Percentiles rank a stretch among this genome's conserved stretches.
Conservation (phyloP, 1,284 basidiomycete species). For the Megacollybia platyphylla region DNA sequence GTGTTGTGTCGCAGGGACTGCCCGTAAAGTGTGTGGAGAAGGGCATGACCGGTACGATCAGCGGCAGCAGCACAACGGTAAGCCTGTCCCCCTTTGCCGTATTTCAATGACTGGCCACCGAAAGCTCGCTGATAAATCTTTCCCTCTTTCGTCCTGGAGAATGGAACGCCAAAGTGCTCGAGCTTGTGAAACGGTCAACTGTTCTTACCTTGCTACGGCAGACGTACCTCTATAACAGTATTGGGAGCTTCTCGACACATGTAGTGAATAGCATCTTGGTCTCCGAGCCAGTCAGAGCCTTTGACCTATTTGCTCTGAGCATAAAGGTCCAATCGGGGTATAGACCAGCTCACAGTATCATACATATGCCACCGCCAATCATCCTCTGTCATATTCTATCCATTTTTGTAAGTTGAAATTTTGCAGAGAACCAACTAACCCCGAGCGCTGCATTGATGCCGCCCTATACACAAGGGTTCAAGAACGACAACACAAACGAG, state of each 20-base stretch:
- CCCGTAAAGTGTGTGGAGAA: constrained; percentile 97
- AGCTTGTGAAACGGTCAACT: constrained; percentile 40
- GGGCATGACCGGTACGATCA: constrained; percentile 97
- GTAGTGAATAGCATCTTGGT: constrained; percentile 99
- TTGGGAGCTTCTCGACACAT: constrained; percentile 96
- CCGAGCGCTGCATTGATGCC: constrained; percentile 99
- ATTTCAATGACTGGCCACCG: constrained; percentile 96
- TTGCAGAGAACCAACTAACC: constrained; percentile 30
- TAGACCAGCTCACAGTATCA: constrained; percentile 64
- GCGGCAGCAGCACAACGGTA: constrained; percentile 99
- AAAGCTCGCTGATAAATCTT: constrained; percentile 99
- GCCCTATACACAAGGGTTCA: constrained; percentile 40
- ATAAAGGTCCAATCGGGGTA: background rate
- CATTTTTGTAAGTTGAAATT: constrained; percentile 6
- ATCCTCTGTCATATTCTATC: constrained; percentile 97
- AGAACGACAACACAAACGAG: constrained; percentile 4
- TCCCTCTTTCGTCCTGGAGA: constrained; percentile 97
- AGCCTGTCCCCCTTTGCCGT: constrained; percentile 96
- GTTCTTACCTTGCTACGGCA: background rate
- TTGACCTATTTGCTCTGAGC: constrained; percentile 55
- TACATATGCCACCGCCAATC: constrained; percentile 99
- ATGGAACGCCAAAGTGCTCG: constrained; percentile 98
- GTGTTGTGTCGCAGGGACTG: constrained; percentile 99
- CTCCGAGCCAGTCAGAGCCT: constrained; percentile 99
- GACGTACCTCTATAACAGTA: constrained; percentile 79